Base-by-base conservation (phyloP, 306 rosid genomes). In the Acacia melanoxylon region DNA sequence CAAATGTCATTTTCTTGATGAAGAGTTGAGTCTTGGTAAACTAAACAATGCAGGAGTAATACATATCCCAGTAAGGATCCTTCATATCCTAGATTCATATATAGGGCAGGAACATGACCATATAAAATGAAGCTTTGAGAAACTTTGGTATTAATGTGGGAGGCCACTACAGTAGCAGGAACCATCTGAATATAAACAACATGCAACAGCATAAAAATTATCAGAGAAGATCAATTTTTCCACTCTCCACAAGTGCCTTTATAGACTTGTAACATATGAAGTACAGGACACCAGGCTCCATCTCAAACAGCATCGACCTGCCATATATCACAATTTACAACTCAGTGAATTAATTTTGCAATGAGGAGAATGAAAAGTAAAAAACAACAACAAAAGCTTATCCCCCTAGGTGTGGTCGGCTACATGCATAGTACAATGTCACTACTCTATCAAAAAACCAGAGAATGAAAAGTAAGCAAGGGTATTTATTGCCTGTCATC, bases 231-330 rank as follows among this genome's bases (percentile, higher is more conserved):
- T 93, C 95, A 78, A 95, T 90, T 86, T 86, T 89, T 25, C 98
- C 98, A 54, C 87, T 93, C 86, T 93, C 98, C 10, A 93, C 97
- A 10, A 92, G 89, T 40, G 90, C 83, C 85, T 89, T 95, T 78
- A 95, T 91, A 40, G 97, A 92, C 84, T 89, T 95, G 87, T 91
- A 95, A 82, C 97, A 97, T 67, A 95, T 91, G 80, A 91, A 91
- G 88, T 92, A 89, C 19, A 87, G 90, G 15, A 84, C 86, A 54
- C 82, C 90, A 0, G 87, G 84, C 80, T 87, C 90, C 90, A 87
- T 87, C 52, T 87, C 90, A 75, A 87, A 87, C 46, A 87, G 86
- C 82, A 80, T 84, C 13, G 90, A 87, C 87, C 90, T 87, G 90
- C 75, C 46, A 84, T 46, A 10, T 46, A 46, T 56, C n/a, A 56